phyloP scores from a whole-genome alignment of 2,329 filamentous ascomycete species.

The Sphaerulina musiva region DNA sequence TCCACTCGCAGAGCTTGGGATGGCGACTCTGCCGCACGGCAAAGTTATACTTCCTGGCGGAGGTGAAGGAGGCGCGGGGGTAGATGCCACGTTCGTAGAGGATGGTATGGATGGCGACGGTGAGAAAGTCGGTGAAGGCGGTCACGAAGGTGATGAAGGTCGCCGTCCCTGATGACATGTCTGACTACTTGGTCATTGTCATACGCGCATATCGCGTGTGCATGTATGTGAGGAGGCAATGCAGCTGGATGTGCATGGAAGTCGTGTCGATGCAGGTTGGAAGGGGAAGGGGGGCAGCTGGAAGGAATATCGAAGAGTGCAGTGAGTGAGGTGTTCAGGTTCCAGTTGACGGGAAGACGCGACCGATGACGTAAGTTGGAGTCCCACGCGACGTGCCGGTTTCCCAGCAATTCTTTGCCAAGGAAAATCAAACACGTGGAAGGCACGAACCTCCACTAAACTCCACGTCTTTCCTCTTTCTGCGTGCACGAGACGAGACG shows the following conservation, averaged over 20 bases:
- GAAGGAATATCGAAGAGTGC: too few species aligned
- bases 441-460: background rate
- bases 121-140: slow-evolving; percentile 73
- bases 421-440: background rate
- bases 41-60: slow-evolving; percentile 73
- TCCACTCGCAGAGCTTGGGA: slow-evolving; percentile 77
- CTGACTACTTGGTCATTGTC: background rate
- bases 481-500: too few species aligned
- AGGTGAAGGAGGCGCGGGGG: slow-evolving; percentile 68
- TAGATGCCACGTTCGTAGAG: slow-evolving; percentile 78
- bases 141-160: slow-evolving; percentile 54
- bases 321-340: too few species aligned
- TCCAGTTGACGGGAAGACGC: background rate
- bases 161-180: slow-evolving; percentile 23
- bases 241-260: too few species aligned
- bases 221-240: background rate
- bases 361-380: background rate
- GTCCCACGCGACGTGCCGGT: background rate
- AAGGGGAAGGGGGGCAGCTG: too few species aligned
- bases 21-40: slow-evolving; percentile 80
- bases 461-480: too few species aligned
- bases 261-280: too few species aligned
- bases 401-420: too few species aligned
- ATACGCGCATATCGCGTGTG: background rate
- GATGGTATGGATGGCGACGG: slow-evolving; percentile 76